Base-by-base conservation (phyloP, 2,329 filamentous ascomycete species). In the Malbranchea cinnamomea region DNA sequence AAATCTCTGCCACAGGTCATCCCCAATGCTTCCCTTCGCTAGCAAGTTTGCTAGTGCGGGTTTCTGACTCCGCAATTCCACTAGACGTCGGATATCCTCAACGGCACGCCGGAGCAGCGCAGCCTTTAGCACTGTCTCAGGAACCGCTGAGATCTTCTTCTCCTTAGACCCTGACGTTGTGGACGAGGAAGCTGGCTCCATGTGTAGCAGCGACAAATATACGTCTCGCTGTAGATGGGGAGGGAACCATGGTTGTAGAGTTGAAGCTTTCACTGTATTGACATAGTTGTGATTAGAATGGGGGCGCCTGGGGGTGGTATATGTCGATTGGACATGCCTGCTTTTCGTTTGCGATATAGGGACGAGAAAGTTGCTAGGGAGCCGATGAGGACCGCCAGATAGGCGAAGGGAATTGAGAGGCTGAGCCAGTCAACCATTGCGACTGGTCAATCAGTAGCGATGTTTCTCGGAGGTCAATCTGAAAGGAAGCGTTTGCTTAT, bases 1-100 rank as follows among this genome's bases (percentile, higher is more conserved):
- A 56, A 95, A 93, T 22, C 87, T 69, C 62, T 94, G 82, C 79
- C 84, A 93, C 43, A 98, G 59, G 54, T 98, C 89, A 52, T 98
- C 89, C 9, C 89, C 87, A 2, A 98, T 84, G 48, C 83, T 92
- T 28, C 89, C 89, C 39, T 83, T 69, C 57, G 92, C 83, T 44
- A 95, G 58, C 41, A 98, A 62, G 14, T 75, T 70, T 49, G 78
- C 77, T 48, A 92, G 73, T 5, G 89, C 83, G 46, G 81, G 79
- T 63, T 95, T 98, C 43, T 83, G 78, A 34, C 71, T 78, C 48
- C 87, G 74, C 48, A 98, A 72, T 52, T 89, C 74, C 47, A 95
- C 78, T 38, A 98, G 81, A 40, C 89, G 76, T 50, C 79, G 74
- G 49, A 98, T 92, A 52, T 95, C 87, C 54, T 95, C 87, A 20